Percentiles rank a stretch among this genome's conserved stretches.
Conservation (phyloP, 2,329 filamentous ascomycete genomes). For the Aspergillus terreus region DNA sequence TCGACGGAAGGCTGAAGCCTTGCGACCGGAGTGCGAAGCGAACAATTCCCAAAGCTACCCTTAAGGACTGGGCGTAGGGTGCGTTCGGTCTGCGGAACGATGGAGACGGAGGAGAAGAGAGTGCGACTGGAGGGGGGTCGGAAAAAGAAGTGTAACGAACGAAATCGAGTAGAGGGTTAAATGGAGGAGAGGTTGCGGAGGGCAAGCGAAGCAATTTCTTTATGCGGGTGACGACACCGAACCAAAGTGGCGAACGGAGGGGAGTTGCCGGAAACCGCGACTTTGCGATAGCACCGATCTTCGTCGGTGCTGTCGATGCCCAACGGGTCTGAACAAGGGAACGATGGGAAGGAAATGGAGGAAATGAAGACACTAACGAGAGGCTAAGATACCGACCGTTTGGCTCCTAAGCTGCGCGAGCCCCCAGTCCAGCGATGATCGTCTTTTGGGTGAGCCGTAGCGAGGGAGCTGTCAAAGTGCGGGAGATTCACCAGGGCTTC, state of each 20-base stretch:
- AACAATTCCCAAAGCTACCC: too few relatives aligned
- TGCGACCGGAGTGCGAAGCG: too few relatives aligned
- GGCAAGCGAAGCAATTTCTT: not conserved
- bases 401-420: conserved; percentile 2
- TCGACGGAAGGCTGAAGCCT: too few relatives aligned
- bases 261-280: not conserved
- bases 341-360: not conserved
- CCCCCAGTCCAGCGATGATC: conserved; percentile 9
- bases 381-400: conserved; percentile 3
- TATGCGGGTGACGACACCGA: not conserved
- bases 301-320: not conserved
- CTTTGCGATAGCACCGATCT: not conserved
- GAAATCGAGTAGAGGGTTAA: not conserved
- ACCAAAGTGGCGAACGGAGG: not conserved
- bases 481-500: conserved; percentile 31
- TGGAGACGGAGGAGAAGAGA: not conserved
- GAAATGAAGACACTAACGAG: not conserved
- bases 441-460: conserved; percentile 23
- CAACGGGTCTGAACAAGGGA: not conserved
- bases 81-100: not conserved
- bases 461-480: conserved; percentile 28
- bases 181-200: not conserved
- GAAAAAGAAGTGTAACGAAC: not conserved
- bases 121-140: not conserved
- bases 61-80: not conserved